Conservation (phyloP, 441 rosid genomes). For the Pelargonium cotyledonis region DNA sequence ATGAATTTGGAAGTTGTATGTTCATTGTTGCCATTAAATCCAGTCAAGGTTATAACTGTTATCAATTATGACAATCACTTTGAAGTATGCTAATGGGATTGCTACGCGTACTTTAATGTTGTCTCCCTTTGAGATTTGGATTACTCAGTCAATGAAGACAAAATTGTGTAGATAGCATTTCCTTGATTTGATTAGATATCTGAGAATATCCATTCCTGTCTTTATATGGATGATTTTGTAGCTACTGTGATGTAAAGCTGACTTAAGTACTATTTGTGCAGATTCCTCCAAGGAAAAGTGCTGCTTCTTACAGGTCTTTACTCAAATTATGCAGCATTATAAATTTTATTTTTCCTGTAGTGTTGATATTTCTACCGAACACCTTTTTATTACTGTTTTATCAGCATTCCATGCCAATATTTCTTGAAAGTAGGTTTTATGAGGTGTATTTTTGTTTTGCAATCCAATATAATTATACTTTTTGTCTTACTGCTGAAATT, state of each 20-base stretch:
- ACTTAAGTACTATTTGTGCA: slow-evolving; percentile 41
- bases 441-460: neutral
- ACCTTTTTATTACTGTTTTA: neutral
- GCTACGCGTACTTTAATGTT: neutral
- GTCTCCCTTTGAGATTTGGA: neutral
- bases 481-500: slow-evolving; percentile 6
- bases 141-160: no score
- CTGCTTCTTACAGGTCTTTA: slow-evolving; percentile 87
- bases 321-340: slow-evolving; percentile 7
- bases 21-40: neutral
- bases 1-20: neutral
- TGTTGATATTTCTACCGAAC: neutral
- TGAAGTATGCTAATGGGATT: neutral
- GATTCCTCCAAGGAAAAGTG: slow-evolving; percentile 96
- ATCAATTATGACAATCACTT: neutral
- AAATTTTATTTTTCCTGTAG: neutral
- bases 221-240: neutral
- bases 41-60: neutral
- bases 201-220: neutral
- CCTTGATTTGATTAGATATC: neutral
- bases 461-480: neutral
- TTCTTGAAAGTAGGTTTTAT: neutral
- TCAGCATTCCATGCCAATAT: neutral
- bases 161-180: neutral
- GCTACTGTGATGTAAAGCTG: slow-evolving; percentile 8